Base-by-base conservation (phyloP, 768 basidiomycete species). In the Tremella mesenterica region DNA sequence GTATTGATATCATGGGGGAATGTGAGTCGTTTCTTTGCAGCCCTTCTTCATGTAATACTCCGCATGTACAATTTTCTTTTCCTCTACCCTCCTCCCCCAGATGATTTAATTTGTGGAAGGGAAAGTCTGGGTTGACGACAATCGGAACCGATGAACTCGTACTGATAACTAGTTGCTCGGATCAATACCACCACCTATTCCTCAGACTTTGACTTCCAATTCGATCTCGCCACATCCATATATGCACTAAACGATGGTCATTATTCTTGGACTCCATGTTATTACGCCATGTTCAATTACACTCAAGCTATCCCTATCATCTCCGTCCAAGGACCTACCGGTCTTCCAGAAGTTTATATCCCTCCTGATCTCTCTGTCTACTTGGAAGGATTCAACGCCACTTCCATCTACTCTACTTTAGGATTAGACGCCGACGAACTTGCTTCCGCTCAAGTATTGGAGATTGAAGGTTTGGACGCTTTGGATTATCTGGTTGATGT, bases 171-270 rank as follows among this genome's bases (percentile, higher is more conserved):
- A 56, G 59, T 60, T 44, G 21, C 16, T 14, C 59, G 59, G 18
- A 56, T 60, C 52, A 53, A 53, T 43, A 8, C 14, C 2, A 53
- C 38, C 14, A 34, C 56, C 27, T 60, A 57, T 38, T 20, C 53
- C 8, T 53, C 55, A 20, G 59, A 60, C 41, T 60, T 38, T 33
- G 59, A 56, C n/a, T 60, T 60, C 45, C 59, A 60, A 30, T 25
- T 27, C 18, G 59, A 60, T 21, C 52, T 60, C 1, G 36, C 51
- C 34, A 30, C 47, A 18, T 12, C 49, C 48, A 53, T 60, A 44
- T 47, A n/a, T n/a, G 18, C 29, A 7, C 49, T 60, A 23, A 57
- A 56, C 39, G 59, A 60, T 46, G 59, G 59, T 18, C 59, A 60
- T 43, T 48, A 60, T 36, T 50, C 52, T 31, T 60, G 59, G 59